Conservation (phyloP, 106 monocot genomes). For the Ottelia alismoides region DNA sequence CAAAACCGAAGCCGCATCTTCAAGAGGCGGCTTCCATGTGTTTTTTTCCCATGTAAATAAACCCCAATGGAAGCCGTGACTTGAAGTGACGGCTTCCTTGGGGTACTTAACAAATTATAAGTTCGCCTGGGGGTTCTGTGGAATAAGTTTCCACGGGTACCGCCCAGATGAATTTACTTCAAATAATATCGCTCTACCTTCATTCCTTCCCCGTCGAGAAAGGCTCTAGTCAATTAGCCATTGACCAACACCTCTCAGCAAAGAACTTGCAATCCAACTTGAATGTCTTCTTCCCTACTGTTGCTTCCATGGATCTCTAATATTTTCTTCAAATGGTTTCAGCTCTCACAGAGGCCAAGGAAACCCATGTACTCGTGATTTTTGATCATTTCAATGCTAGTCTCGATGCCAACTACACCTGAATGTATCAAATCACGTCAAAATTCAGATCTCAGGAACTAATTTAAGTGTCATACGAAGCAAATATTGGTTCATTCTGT, state of each 20-base stretch:
- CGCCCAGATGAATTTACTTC: too few species aligned
- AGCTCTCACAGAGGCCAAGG: slow-evolving; percentile 41
- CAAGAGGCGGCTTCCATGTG: too few species aligned
- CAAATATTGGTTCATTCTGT: neutral
- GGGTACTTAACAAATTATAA: too few species aligned
- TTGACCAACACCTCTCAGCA: slow-evolving; percentile 17
- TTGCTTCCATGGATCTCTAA: neutral
- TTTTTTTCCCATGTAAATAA: too few species aligned
- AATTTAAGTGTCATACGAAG: neutral
- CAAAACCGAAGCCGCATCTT: too few species aligned
- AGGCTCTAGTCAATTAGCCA: slow-evolving; percentile 39
- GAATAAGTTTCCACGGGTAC: too few species aligned
- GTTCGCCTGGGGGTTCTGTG: too few species aligned
- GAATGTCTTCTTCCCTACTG: neutral
- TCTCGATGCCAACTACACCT: slow-evolving; percentile 60
- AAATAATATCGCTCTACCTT: too few species aligned
- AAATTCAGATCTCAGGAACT: neutral
- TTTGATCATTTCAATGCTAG: slow-evolving; percentile 53
- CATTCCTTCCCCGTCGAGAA: too few species aligned
- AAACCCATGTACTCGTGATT: slow-evolving; percentile 81
- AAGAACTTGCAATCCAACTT: neutral
- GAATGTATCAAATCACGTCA: neutral
- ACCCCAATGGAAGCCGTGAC: too few species aligned
- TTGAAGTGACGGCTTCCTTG: too few species aligned
- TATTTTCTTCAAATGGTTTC: too few species aligned